Evolutionary conservation across 352 stramenopile species (phyloP).

Genomic region (Phytophthora pini): DNA sequence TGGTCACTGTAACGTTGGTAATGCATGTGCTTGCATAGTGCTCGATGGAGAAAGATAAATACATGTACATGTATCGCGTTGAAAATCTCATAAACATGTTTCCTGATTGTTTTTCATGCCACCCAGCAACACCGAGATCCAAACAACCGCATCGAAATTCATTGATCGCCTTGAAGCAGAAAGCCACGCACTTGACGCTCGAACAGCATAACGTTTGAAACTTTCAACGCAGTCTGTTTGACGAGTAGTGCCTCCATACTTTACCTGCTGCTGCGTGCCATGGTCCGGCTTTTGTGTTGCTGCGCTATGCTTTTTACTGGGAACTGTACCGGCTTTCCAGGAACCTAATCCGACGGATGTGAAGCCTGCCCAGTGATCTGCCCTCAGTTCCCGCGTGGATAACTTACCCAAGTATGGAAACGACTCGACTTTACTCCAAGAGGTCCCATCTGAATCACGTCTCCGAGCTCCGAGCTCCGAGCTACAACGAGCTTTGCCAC

Average conservation of each 20-base stretch:
- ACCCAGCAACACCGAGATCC: constrained; percentile 3
- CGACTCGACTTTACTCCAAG: constrained; percentile 32
- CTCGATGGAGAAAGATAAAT: neutral
- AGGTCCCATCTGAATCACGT: constrained; percentile 26
- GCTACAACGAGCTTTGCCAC: constrained; percentile 16
- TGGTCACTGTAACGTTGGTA: neutral
- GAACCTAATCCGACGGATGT: constrained; percentile 13
- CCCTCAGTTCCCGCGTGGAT: constrained; percentile 1
- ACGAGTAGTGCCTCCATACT: constrained; percentile 4
- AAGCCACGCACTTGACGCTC: neutral
- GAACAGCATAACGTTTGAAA: constrained; percentile 22
- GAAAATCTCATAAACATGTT: neutral
- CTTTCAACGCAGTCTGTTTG: constrained; percentile 9
- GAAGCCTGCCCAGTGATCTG: constrained; percentile 2
- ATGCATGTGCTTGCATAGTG: constrained; percentile 15
- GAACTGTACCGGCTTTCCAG: constrained; percentile 21
- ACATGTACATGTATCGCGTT: neutral
- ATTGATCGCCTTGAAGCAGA: constrained; percentile 6
- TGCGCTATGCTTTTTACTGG: constrained; percentile 15
- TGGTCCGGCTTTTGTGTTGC: neutral
- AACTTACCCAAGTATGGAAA: constrained; percentile 4
- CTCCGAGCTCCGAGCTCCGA: constrained; percentile 12
- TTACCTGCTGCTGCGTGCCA: neutral
- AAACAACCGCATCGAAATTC: constrained; percentile 13
- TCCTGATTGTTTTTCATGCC: neutral